A percentile compares a stretch with the other conserved stretches of the same genome.
Evolutionary conservation across 768 basidiomycete genomes (phyloP).

Genomic region (Imleria badia): DNA sequence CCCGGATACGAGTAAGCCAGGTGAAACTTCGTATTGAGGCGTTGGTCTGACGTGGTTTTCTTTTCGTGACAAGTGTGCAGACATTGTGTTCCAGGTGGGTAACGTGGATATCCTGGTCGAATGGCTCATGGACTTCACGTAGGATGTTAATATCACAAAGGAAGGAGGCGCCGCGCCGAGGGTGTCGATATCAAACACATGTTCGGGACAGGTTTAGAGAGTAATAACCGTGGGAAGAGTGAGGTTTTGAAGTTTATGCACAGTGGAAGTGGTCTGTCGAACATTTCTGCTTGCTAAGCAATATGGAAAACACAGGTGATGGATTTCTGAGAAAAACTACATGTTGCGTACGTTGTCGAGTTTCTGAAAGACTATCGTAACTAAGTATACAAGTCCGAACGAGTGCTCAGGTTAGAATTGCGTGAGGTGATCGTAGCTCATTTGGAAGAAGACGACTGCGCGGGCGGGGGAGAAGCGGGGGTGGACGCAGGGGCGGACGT

Average conservation of each 20-base stretch:
- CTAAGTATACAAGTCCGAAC: slow-evolving; percentile 3
- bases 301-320: too few relatives aligned
- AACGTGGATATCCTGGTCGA: neutral
- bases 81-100: slow-evolving; percentile 11
- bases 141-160: slow-evolving; percentile 12
- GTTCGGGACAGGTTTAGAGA: too few relatives aligned
- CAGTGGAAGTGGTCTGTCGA: neutral
- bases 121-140: neutral
- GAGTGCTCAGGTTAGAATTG: neutral
- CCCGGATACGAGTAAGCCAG: neutral
- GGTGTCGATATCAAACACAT: neutral
- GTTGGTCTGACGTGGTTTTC: neutral
- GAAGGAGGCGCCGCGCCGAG: neutral
- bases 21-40: neutral
- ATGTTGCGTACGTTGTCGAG: too few relatives aligned
- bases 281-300: neutral
- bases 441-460: slow-evolving; percentile 11
- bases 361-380: slow-evolving; percentile 1
- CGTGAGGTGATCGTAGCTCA: neutral
- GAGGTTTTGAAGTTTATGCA: too few relatives aligned
- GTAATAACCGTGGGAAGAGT: too few relatives aligned
- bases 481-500: too few relatives aligned
- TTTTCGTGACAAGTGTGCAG: neutral
- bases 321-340: too few relatives aligned
- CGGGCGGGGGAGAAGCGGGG: slow-evolving; percentile 1